Evolutionary conservation across 306 rosid genomes (phyloP).

Genomic region (Medicago arabica): DNA sequence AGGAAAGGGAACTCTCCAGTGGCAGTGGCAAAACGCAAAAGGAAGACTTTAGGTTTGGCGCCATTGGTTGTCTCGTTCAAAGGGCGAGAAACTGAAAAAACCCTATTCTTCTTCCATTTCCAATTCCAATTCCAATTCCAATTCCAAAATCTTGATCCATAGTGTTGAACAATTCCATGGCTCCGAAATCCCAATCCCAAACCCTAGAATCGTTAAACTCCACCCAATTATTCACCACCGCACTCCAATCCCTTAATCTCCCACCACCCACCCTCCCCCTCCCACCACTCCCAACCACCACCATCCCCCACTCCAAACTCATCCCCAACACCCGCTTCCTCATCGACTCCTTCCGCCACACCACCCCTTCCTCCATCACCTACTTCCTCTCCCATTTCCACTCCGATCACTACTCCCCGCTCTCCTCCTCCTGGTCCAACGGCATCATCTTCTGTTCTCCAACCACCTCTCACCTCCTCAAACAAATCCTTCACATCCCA

Average conservation of each 20-base stretch:
- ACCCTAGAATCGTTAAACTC: slow-evolving; percentile 56
- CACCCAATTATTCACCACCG: slow-evolving; percentile 53
- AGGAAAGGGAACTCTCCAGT: not conserved
- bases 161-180: slow-evolving; percentile 36
- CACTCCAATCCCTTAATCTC: slow-evolving; percentile 48
- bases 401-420: slow-evolving; percentile 89
- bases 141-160: not conserved
- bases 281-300: slow-evolving; percentile 28
- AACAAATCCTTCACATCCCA: slow-evolving; percentile 57
- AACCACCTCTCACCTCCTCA: slow-evolving; percentile 64
- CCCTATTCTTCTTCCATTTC: not conserved
- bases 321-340: slow-evolving; percentile 84
- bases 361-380: slow-evolving; percentile 63
- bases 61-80: not conserved
- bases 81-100: not conserved
- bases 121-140: too few species aligned
- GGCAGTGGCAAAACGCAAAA: too few species aligned
- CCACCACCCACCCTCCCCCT: slow-evolving; percentile 33
- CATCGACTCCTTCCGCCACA: slow-evolving; percentile 78
- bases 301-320: slow-evolving; percentile 71
- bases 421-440: slow-evolving; percentile 68
- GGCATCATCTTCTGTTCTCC: slow-evolving; percentile 81
- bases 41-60: slow-evolving; percentile 16
- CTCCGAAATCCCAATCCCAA: slow-evolving; percentile 47
- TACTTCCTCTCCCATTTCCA: slow-evolving; percentile 97